A percentile compares a stretch with the other conserved stretches of the same genome.
Evolutionary conservation across 345 rosid genomes (phyloP).

Genomic region (Ceriops tagal): DNA sequence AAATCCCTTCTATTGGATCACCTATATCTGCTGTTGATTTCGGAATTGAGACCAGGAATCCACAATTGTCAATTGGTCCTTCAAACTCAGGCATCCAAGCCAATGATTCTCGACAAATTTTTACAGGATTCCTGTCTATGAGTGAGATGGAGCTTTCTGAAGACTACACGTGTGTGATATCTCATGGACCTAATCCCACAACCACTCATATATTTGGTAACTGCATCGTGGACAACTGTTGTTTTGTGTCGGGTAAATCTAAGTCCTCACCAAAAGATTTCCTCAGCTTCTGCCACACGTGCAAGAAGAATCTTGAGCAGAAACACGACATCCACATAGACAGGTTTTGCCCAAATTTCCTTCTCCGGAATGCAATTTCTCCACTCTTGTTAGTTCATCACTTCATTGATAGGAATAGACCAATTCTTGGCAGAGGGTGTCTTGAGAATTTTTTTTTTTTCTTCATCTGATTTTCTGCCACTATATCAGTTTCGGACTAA

Average conservation of each 20-base stretch:
- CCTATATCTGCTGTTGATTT: constrained; percentile 41
- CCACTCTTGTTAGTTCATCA: neutral
- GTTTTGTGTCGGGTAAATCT: constrained; percentile 19
- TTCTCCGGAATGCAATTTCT: neutral
- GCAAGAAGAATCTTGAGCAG: constrained; percentile 70
- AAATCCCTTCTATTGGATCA: constrained; percentile 39
- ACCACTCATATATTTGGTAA: constrained; percentile 78
- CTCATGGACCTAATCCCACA: constrained; percentile 76
- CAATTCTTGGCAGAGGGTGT: neutral
- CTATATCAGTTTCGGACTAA: neutral
- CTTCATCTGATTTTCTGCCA: neutral
- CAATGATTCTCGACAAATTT: constrained; percentile 27
- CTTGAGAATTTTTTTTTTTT: too few relatives aligned
- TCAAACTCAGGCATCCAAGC: constrained; percentile 24
- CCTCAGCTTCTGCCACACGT: constrained; percentile 60
- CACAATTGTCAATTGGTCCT: constrained; percentile 26
- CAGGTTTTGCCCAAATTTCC: constrained; percentile 43
- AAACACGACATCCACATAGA: constrained; percentile 58
- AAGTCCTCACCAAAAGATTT: constrained; percentile 25
- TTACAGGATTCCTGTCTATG: constrained; percentile 27
- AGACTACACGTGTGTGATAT: constrained; percentile 77
- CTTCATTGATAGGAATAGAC: neutral
- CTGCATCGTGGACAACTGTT: constrained; percentile 52
- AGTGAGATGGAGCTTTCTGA: constrained; percentile 73
- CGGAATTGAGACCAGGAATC: constrained; percentile 44